phyloP scores from a whole-genome alignment of 202 grass and related monocot genomes.

The Schoenoplectus tabernaemontani region DNA sequence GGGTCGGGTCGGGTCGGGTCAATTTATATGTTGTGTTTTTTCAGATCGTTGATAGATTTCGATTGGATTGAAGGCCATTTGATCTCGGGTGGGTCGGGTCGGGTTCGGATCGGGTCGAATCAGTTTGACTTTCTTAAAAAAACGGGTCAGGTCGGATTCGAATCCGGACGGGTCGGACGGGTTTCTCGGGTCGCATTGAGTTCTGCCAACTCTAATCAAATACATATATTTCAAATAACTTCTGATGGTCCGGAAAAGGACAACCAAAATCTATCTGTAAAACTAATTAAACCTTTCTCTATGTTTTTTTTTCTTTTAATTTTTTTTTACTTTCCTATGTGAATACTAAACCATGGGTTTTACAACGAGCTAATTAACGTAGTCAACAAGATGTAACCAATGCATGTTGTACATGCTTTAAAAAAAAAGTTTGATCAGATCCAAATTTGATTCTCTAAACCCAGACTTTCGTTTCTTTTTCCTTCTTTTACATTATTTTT shows the following conservation, averaged over 20 bases:
- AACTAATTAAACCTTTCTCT: background rate
- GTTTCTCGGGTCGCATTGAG: no score
- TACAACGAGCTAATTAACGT: background rate
- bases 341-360: background rate
- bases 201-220: no score
- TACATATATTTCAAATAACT: background rate
- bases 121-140: no score
- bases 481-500: background rate
- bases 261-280: background rate
- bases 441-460: conserved; percentile 7
- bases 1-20: no score
- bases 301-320: background rate
- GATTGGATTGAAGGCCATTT: no score
- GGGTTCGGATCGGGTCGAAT: no score
- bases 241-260: background rate
- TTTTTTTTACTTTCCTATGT: background rate
- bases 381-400: conserved; percentile 15
- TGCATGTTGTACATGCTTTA: conserved; percentile 1
- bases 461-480: background rate
- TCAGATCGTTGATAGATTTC: no score
- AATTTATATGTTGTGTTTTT: no score
- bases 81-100: no score
- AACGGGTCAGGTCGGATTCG: no score
- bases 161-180: no score
- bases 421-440: conserved; percentile 8